Percentiles rank a stretch among this genome's conserved stretches.
phyloP scores from a whole-genome alignment of 1,284 basidiomycete genomes.

The Golubevia pallescens region DNA sequence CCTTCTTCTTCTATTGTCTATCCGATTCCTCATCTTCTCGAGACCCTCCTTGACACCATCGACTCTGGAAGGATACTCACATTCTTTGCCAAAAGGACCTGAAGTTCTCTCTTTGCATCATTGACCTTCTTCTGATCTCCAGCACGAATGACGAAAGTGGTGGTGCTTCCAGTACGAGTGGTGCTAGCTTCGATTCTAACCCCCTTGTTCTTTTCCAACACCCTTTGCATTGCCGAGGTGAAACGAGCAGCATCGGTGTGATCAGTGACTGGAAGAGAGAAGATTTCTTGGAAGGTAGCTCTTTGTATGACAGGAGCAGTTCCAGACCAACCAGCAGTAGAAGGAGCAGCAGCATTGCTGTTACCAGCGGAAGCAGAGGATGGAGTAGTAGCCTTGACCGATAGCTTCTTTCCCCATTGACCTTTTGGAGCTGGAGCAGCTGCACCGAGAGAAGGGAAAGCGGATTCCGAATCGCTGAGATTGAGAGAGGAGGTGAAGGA shows the following conservation, averaged over 20 bases:
- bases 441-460: conserved; percentile 57
- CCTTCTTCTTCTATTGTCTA: too few species aligned
- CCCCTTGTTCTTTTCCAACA: conserved; percentile 47
- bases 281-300: conserved; percentile 42
- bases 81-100: conserved; percentile 46
- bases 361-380: conserved; percentile 2
- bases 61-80: conserved; percentile 5
- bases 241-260: conserved; percentile 39
- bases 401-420: conserved; percentile 41
- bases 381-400: conserved; percentile 3
- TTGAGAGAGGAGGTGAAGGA: background rate
- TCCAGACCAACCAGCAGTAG: conserved; percentile 35
- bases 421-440: conserved; percentile 34
- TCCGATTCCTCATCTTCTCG: too few species aligned
- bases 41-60: too few species aligned
- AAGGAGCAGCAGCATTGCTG: conserved; percentile 6
- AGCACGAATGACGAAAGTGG: conserved; percentile 61
- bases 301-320: conserved; percentile 57
- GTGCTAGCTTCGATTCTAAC: conserved; percentile 61
- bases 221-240: conserved; percentile 39
- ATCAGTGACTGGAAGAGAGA: conserved; percentile 42
- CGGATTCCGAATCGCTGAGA: conserved; percentile 36
- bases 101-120: conserved; percentile 51
- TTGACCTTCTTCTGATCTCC: conserved; percentile 48
- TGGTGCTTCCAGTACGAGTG: conserved; percentile 43